Conservation (phyloP, 2,329 filamentous ascomycete species). For the Verticillium isaacii region DNA sequence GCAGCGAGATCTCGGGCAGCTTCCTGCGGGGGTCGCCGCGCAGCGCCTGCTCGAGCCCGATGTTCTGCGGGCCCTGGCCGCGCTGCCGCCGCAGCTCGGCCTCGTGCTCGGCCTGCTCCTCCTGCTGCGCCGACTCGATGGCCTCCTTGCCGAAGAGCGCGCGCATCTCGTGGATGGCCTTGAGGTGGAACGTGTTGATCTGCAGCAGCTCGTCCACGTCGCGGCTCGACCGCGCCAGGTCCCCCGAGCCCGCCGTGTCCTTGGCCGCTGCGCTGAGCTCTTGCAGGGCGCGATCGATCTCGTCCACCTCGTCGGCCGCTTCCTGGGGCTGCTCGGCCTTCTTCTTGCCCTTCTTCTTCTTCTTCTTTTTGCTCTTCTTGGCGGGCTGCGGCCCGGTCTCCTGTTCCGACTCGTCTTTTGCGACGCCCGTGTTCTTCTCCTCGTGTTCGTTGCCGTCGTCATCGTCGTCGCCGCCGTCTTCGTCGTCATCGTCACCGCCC, state of each 20-base stretch:
- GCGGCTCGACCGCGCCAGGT: conserved; percentile 7
- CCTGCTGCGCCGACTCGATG: conserved; percentile 48
- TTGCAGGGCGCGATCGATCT: conserved; percentile 51
- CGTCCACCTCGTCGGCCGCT: conserved; percentile 34
- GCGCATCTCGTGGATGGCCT: conserved; percentile 87
- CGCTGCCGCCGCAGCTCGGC: conserved; percentile 26
- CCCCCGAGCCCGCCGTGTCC: conserved; percentile 13
- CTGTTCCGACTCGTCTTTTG: conserved; percentile 10
- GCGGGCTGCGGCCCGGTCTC: conserved; percentile 10
- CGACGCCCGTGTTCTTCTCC: conserved; percentile 17
- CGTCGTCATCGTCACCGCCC: conserved; percentile 35
- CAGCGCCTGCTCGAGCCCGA: conserved; percentile 54
- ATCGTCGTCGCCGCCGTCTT: conserved; percentile 30
- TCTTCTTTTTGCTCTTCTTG: conserved; percentile 36
- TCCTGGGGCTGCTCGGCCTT: conserved; percentile 14
- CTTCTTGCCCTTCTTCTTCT: conserved; percentile 28
- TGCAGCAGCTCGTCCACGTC: conserved; percentile 34
- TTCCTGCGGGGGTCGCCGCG: conserved; percentile 54
- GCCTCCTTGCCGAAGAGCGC: conserved; percentile 51
- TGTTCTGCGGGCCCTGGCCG: conserved; percentile 34
- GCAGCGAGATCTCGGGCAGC: conserved; percentile 65
- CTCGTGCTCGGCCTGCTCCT: conserved; percentile 40
- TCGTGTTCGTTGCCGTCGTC: conserved; percentile 22
- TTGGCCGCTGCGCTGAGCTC: conserved; percentile 31
- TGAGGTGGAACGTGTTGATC: conserved; percentile 66